These are phyloP conservation scores for Citrus reticulata DNA, from an alignment of 345 rosid species.

Conservation along the genomic window DNA sequence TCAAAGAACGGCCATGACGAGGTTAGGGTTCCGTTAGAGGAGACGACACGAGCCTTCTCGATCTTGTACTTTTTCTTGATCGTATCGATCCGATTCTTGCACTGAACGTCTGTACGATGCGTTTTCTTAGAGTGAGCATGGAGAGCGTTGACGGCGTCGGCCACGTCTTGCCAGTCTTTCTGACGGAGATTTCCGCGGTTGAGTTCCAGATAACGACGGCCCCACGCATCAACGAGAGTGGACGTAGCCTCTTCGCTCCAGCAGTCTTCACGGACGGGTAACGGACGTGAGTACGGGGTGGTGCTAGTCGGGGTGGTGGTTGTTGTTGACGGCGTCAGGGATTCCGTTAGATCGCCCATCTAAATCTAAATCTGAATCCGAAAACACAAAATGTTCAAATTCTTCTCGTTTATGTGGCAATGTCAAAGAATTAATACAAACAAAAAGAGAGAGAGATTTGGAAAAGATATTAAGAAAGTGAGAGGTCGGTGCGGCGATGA, in stretches of 20 bases:
- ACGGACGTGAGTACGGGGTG: slow-evolving; percentile 39
- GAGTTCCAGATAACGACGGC: slow-evolving; percentile 78
- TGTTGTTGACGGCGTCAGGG: slow-evolving; percentile 24
- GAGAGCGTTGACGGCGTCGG: slow-evolving; percentile 83
- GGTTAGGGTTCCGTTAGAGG: slow-evolving; percentile 45
- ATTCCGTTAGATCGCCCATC: slow-evolving; percentile 45
- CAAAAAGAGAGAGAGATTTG: neutral
- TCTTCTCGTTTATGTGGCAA: neutral
- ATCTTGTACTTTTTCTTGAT: slow-evolving; percentile 92
- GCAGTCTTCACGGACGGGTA: slow-evolving; percentile 91
- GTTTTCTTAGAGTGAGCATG: slow-evolving; percentile 88
- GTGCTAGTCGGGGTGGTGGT: slow-evolving; percentile 24
- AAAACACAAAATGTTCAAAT: neutral
- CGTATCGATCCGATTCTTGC: slow-evolving; percentile 98
- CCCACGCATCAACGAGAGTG: slow-evolving; percentile 96
- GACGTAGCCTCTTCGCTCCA: slow-evolving; percentile 99
- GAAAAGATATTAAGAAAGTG: neutral
- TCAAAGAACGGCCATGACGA: slow-evolving; percentile 89
- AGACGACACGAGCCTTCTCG: slow-evolving; percentile 75
- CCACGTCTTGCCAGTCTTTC: slow-evolving; percentile 98
- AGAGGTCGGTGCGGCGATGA: slow-evolving; percentile 21
- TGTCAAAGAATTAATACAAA: neutral
- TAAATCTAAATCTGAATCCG: neutral
- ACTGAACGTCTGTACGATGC: slow-evolving; percentile 93
- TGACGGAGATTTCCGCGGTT: slow-evolving; percentile 95